Evolutionary conservation across 345 rosid species (phyloP).

Genomic region (Bretschneidera sinensis): DNA sequence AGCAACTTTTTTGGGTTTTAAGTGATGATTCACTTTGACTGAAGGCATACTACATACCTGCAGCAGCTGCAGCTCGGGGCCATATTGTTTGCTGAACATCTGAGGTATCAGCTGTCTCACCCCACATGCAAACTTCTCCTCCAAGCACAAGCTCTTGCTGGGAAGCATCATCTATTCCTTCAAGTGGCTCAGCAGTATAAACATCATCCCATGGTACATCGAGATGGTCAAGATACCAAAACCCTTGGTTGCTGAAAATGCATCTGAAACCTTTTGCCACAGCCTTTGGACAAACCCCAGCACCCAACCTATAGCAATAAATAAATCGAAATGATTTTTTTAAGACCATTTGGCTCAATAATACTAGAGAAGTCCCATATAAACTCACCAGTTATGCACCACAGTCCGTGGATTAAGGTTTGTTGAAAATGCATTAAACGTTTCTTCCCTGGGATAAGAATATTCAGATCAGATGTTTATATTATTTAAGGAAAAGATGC

Average conservation of each 20-base stretch:
- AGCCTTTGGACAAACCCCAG: constrained; percentile 77
- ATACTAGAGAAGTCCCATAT: neutral
- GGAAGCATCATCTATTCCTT: constrained; percentile 56
- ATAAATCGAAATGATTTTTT: neutral
- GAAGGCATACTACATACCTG: constrained; percentile 38
- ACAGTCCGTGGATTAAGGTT: constrained; percentile 76
- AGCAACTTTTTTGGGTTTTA: neutral
- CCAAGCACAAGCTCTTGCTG: constrained; percentile 74
- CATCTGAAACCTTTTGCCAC: constrained; percentile 88
- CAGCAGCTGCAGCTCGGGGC: constrained; percentile 94
- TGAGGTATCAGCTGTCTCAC: constrained; percentile 78
- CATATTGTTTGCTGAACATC: constrained; percentile 82
- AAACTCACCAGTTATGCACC: constrained; percentile 80
- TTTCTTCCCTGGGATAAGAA: constrained; percentile 66
- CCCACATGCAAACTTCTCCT: constrained; percentile 99
- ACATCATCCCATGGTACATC: constrained; percentile 76
- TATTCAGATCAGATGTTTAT: constrained; percentile 3
- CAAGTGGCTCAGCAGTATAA: constrained; percentile 75
- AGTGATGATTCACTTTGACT: neutral
- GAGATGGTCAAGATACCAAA: constrained; percentile 90
- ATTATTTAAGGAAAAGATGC: neutral
- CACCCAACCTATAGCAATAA: constrained; percentile 55
- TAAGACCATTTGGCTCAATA: neutral
- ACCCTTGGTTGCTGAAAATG: constrained; percentile 82
- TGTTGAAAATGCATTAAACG: constrained; percentile 60